A percentile compares a stretch with the other conserved stretches of the same genome.
Evolutionary conservation across 169 alveolate genomes (phyloP).

Genomic region (Plasmodium fragile): DNA sequence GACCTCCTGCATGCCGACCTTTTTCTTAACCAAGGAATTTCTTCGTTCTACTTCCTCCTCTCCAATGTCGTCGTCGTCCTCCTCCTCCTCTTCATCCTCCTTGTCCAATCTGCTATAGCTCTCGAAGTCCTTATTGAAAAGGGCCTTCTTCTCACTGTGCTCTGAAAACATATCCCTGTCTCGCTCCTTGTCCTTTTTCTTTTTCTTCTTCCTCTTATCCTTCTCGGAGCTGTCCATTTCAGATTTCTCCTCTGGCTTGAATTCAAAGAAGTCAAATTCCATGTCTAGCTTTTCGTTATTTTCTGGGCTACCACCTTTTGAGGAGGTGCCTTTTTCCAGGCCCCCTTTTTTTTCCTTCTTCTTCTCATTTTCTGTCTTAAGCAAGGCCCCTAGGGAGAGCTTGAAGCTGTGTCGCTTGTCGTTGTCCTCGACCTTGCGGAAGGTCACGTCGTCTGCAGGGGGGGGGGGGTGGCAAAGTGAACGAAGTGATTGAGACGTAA

Average conservation of each 20-base stretch:
- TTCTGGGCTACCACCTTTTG: background rate
- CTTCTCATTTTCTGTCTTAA: slow-evolving; percentile 34
- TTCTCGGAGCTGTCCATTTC: background rate
- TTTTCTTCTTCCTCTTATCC: background rate
- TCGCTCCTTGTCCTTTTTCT: background rate
- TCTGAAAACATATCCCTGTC: background rate
- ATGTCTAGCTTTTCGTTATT: slow-evolving; percentile 33
- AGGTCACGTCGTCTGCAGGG: slow-evolving; percentile 25
- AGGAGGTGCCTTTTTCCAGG: background rate
- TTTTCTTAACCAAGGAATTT: background rate
- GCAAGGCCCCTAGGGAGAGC: slow-evolving; percentile 14
- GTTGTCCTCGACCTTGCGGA: slow-evolving; percentile 1
- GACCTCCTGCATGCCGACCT: background rate
- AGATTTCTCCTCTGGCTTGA: slow-evolving; percentile 8
- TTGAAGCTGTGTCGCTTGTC: background rate
- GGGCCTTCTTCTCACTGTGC: background rate
- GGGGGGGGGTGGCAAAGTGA: background rate
- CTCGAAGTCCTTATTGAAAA: background rate
- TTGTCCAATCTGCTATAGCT: background rate
- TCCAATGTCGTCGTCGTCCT: background rate
- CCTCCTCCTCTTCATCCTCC: background rate
- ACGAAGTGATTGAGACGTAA: no score
- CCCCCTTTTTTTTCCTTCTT: background rate
- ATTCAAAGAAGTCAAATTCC: slow-evolving; percentile 66
- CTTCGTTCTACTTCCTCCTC: background rate